phyloP scores from a whole-genome alignment of 495 filamentous ascomycete genomes.

The Amniculicola lignicola region DNA sequence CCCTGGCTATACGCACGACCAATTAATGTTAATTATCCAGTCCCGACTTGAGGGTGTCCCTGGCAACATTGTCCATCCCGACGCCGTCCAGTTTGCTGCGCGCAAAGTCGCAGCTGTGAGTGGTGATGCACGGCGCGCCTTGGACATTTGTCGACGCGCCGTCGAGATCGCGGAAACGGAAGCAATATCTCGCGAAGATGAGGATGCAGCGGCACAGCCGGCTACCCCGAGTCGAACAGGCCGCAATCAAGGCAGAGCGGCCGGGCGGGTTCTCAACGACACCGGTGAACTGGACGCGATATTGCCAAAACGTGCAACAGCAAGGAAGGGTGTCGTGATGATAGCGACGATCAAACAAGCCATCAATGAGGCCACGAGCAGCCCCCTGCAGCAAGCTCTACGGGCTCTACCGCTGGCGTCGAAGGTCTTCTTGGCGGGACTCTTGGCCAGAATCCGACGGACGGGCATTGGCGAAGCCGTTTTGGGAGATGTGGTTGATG shows the following conservation, averaged over 20 bases:
- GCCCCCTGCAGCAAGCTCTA: conserved; percentile 83
- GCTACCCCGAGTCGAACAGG: conserved; percentile 47
- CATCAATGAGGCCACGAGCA: conserved; percentile 91
- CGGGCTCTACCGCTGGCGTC: conserved; percentile 73
- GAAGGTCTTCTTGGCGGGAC: conserved; percentile 79
- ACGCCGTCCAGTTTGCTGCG: conserved; percentile 94
- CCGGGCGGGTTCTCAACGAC: neutral
- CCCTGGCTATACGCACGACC: conserved; percentile 93
- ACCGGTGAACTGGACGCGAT: conserved; percentile 19
- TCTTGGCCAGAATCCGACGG: conserved; percentile 72
- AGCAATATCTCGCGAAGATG: conserved; percentile 31
- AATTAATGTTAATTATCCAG: conserved; percentile 96
- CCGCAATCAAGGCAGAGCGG: conserved; percentile 25
- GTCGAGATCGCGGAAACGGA: conserved; percentile 92
- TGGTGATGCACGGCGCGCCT: conserved; percentile 85
- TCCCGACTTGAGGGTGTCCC: conserved; percentile 82
- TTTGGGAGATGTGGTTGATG: conserved; percentile 86
- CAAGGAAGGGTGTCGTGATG: conserved; percentile 61
- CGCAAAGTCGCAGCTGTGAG: conserved; percentile 95
- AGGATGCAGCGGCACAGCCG: conserved; percentile 39
- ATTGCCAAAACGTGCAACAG: conserved; percentile 25
- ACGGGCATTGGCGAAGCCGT: conserved; percentile 84
- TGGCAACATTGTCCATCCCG: conserved; percentile 83
- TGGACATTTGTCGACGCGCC: conserved; percentile 93
- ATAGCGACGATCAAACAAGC: conserved; percentile 91